Evolutionary conservation across 768 basidiomycete species (phyloP), one percentile per base, ranked within the genome.

Genomic region (Lactarius psammicola): DNA sequence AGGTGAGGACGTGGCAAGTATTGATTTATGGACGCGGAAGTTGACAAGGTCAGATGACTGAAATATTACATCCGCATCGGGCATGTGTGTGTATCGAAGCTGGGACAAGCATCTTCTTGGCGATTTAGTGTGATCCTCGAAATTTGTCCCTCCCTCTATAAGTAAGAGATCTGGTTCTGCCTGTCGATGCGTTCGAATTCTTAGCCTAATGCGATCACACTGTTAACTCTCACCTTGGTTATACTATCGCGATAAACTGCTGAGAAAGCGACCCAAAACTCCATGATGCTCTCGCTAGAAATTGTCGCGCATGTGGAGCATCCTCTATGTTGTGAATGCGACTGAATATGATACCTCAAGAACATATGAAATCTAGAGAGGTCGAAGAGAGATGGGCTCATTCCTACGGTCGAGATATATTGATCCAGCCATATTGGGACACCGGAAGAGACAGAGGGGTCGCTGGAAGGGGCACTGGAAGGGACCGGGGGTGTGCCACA

Each of bases 191-290:
- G 49, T 13, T 34, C 2, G 23, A 56, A 31, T 56, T 10, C 4
- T 23, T 9, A 4, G 7, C 1, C 17, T 8, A 20, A 20, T 56
- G 8, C 9, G 18, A 20, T 11, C 18, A 33, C 5, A 33, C 8
- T 23, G 4, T 31, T 10, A n/a, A 33, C 11, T n/a, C n/a, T 64
- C 33, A 55, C 59, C 26, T 34, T 34, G 5, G 30, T 23, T 3
- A 53, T 38, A 49, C 62, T 57, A n/a, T 34, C 18, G 3, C 30
- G 18, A n/a, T 59, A n/a, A 10, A 54, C 63, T 18, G n/a, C 31
- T 11, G 30, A 31, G 31, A 64, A 34, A 42, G 38, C 57, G 0
- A n/a, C 57, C 63, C 63, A 64, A 42, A 64, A 59, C 9, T 13
- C 38, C 9, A n/a, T n/a, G 11, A 64, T 59, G 5, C 7, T 40